These are phyloP conservation scores for Phialophora tarda DNA, from an alignment of 2,329 filamentous ascomycete genomes.

Conservation along the genomic window DNA sequence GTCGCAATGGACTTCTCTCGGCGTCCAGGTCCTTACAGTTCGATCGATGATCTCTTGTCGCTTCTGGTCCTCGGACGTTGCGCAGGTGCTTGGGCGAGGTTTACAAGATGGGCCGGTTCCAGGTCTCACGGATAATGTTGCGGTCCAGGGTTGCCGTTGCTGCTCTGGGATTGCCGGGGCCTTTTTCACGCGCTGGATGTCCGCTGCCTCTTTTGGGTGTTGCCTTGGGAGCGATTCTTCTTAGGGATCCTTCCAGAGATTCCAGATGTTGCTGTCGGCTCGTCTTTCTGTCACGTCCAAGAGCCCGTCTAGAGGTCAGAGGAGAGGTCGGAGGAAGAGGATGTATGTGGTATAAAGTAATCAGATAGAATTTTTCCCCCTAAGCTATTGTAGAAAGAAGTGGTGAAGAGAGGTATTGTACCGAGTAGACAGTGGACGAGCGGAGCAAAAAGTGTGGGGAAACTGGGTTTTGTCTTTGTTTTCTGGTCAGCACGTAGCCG, in stretches of 20 bases:
- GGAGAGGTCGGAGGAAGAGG: neutral
- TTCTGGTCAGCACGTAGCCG: slow-evolving; percentile 12
- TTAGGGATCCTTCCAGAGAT: neutral
- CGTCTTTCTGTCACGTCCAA: neutral
- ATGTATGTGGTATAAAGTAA: slow-evolving; percentile 1
- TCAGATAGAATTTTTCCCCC: slow-evolving; percentile 4
- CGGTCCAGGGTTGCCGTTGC: neutral
- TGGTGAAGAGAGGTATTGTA: neutral
- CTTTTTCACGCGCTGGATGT: neutral
- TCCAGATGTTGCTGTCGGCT: slow-evolving; percentile 7
- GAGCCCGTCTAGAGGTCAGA: neutral
- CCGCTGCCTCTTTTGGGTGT: neutral
- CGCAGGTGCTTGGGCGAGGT: neutral
- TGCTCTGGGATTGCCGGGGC: neutral
- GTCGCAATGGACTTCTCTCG: neutral
- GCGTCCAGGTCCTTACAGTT: neutral
- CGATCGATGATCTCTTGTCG: neutral
- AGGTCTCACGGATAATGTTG: neutral
- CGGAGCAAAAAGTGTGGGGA: slow-evolving; percentile 17
- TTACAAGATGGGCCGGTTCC: neutral
- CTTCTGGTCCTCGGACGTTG: neutral
- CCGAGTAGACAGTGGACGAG: slow-evolving; percentile 15
- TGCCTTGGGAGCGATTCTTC: neutral
- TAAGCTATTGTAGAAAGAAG: slow-evolving; percentile 8
- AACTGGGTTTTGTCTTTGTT: slow-evolving; percentile 4